Conservation (phyloP, 2,329 filamentous ascomycete species). For the Fonsecaea monophora region DNA sequence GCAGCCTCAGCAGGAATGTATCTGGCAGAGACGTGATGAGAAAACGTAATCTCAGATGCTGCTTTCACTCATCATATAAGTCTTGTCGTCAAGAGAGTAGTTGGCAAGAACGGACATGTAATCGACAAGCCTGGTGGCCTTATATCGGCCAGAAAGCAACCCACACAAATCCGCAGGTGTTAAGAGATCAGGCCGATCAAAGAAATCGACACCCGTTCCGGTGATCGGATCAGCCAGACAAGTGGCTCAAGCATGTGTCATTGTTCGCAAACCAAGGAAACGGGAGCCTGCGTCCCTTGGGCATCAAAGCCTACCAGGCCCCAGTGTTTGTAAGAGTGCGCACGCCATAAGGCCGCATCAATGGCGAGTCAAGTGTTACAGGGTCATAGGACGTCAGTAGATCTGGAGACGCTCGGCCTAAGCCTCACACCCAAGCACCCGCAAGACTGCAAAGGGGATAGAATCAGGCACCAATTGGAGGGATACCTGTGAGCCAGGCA, state of each 20-base stretch:
- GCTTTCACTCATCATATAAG: too few species aligned
- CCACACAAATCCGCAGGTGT: neutral
- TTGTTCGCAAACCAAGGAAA: neutral
- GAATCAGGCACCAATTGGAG: conserved; percentile 6
- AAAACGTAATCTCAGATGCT: too few species aligned
- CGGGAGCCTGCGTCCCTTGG: conserved; percentile 7
- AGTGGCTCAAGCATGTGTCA: neutral
- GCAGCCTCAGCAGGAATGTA: too few species aligned
- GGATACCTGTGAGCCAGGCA: neutral
- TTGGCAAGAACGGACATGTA: neutral
- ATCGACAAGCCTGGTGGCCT: neutral
- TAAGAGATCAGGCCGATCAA: neutral
- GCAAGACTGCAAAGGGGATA: neutral
- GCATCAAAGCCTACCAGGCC: conserved; percentile 2
- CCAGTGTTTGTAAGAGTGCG: neutral
- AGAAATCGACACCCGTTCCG: neutral
- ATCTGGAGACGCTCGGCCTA: conserved; percentile 10
- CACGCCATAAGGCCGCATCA: neutral
- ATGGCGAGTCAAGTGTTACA: conserved; percentile 20
- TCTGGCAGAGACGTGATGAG: too few species aligned
- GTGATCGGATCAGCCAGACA: neutral
- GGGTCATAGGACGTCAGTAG: neutral
- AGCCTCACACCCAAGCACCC: neutral
- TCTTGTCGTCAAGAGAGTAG: neutral
- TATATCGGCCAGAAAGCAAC: neutral